Base-by-base conservation (phyloP, 73 alveolate species). In the Paramecium bursaria region DNA sequence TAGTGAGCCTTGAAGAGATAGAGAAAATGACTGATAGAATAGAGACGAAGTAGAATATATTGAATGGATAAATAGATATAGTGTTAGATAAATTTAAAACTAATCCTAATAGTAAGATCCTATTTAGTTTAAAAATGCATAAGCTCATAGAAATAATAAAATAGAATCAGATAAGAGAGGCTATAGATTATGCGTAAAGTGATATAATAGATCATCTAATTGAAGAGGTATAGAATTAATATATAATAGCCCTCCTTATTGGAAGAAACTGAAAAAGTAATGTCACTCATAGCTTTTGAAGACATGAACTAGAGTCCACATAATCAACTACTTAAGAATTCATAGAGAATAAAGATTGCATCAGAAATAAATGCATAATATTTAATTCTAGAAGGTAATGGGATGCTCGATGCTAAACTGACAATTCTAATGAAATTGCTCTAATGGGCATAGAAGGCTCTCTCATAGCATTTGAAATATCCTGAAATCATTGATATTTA, bases 1-100 rank as follows among this genome's bases (percentile, higher is more conserved):
- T 67, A 67, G 82, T 67, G 10, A 25, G 50, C 2, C 33, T 11
- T 15, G n/a, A 31, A 33, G 48, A 67, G 33, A 21, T 67, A 35
- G 60, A 67, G 7, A 31, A 67, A 15, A 67, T 67, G 82, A 67
- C 35, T 1, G 60, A 35, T 7, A 67, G 82, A 67, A 39, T 61
- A 10, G 53, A 61, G 17, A 61, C 39, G 11, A 61, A 61, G 19
- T 22, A 61, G 51, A 27, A 33, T 33, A 61, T 61, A 22, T 61
- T 67, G 27, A 23, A 35, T 1, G 57, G 60, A 21, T 39, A 35
- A 3, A 67, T 67, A 21, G 82, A 67, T 21, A 21, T 11, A 1
- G 82, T 44, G 7, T 4, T 61, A 61, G 33, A 14, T 17, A 67
- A 33, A 21, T 22, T 67, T 0, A 15, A 11, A 1, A 67, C 15